Base-by-base conservation (phyloP, 148 eudicot genomes). In the Heliosperma pusillum region DNA sequence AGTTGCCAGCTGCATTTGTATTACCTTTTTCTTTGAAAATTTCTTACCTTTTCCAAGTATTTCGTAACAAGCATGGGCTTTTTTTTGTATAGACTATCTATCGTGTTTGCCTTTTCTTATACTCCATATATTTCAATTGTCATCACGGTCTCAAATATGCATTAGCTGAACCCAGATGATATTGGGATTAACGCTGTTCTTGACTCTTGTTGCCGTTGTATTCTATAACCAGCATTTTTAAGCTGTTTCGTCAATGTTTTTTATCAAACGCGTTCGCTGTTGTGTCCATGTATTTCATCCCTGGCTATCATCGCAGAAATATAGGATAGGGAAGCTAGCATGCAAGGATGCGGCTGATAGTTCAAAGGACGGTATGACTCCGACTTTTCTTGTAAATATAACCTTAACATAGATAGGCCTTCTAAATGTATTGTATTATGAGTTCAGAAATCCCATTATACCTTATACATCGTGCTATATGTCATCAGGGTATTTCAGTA, bases 271-370 rank as follows among this genome's bases (percentile, higher is more conserved):
- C 12, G 40, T 21, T 72, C 33, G 10, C 45, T 17, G 69, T 3
- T 19, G 47, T n/a, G 12, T 16, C 69, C 10, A 61, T 73, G 53
- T 33, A 16, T 56, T 62, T 77, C 50, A 64, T 62, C 25, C 58
- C 52, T 59, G 59, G 21, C 22, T 53, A 36, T 45, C 74, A 26
- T 74, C 71, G 81, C 81, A 83, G 86, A 83, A 83, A 52, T 83
- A 77, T 67, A 77, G 86, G 71, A 66, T 83, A 71, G 86, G 86
- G 50, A 83, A 78, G 81, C 86, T 80, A 77, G 42, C 80, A 69
- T 69, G 66, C 83, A 83, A 80, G 69, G 86, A 83, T 50, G 44
- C 67, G 17, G 65, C 78, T 45, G 83, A 83, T 20, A 74, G 71
- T 50, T 77, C 86, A 52, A 83, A 83, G 78, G 86, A 80, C 22